A percentile compares a stretch with the other conserved stretches of the same genome.
These are phyloP conservation scores for Sugiyamaella paludigena DNA, from an alignment of 1,139 yeast species.

Conservation along the genomic window DNA sequence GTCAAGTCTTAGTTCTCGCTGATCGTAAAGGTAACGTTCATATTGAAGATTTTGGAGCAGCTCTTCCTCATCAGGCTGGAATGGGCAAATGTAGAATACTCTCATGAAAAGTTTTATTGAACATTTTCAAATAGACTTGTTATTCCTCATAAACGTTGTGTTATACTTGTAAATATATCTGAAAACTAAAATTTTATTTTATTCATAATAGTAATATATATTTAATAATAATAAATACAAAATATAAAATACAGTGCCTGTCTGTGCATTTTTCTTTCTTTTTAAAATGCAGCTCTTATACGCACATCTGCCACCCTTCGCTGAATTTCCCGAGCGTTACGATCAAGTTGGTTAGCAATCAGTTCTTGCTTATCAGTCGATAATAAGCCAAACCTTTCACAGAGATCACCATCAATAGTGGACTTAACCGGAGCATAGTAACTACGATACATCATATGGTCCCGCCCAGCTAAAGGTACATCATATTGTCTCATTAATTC, in stretches of 20 bases:
- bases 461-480: slow-evolving; percentile 57
- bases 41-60: slow-evolving; percentile 86
- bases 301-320: slow-evolving; percentile 59
- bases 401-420: slow-evolving; percentile 83
- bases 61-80: slow-evolving; percentile 74
- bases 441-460: slow-evolving; percentile 66
- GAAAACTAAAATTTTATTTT: background rate
- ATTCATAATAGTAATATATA: background rate
- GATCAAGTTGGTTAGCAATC: slow-evolving; percentile 55
- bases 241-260: slow-evolving; percentile 1
- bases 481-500: slow-evolving; percentile 45
- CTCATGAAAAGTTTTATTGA: slow-evolving; percentile 19
- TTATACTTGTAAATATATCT: background rate
- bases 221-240: background rate
- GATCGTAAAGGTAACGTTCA: slow-evolving; percentile 79
- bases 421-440: slow-evolving; percentile 74
- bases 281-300: slow-evolving; percentile 5
- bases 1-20: slow-evolving; percentile 70
- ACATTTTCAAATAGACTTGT: background rate
- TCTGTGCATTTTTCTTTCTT: background rate
- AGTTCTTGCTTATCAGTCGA: slow-evolving; percentile 42
- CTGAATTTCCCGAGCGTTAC: slow-evolving; percentile 59
- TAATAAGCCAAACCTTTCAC: slow-evolving; percentile 55
- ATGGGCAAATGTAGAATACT: slow-evolving; percentile 58
- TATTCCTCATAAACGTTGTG: background rate